phyloP scores from a whole-genome alignment of 495 filamentous ascomycete genomes.

The Tuber calosporum region DNA sequence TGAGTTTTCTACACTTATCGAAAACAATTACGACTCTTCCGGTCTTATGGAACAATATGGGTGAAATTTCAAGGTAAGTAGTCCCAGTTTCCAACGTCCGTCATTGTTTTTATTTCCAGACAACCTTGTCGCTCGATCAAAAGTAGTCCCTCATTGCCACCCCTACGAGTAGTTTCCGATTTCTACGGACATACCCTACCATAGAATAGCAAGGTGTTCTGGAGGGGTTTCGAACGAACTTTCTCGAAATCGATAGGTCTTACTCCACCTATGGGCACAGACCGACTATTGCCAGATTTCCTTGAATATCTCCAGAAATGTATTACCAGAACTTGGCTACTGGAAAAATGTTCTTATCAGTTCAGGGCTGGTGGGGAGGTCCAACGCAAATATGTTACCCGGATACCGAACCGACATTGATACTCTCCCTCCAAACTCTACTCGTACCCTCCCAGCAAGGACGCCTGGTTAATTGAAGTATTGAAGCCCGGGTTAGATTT shows the following conservation, averaged over 20 bases:
- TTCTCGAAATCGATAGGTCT: background rate
- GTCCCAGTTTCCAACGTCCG: too few relatives aligned
- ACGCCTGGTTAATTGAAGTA: too few relatives aligned
- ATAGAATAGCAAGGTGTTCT: background rate
- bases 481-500: background rate
- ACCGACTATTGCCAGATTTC: background rate
- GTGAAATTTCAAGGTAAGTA: too few relatives aligned
- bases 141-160: too few relatives aligned
- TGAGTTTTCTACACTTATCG: too few relatives aligned
- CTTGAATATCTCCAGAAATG: background rate
- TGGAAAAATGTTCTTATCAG: background rate
- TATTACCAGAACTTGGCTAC: background rate
- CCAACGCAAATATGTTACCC: background rate
- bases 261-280: background rate
- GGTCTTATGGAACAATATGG: too few relatives aligned
- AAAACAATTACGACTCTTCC: too few relatives aligned
- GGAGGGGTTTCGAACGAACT: background rate
- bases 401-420: too few relatives aligned
- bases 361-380: too few relatives aligned
- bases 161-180: too few relatives aligned
- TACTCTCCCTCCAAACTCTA: background rate
- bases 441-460: background rate
- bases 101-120: too few relatives aligned
- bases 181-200: background rate
- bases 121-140: too few relatives aligned